Percentiles rank a stretch among this genome's conserved stretches.
phyloP scores from a whole-genome alignment of 768 basidiomycete species.

The Agaricus subrufescens region DNA sequence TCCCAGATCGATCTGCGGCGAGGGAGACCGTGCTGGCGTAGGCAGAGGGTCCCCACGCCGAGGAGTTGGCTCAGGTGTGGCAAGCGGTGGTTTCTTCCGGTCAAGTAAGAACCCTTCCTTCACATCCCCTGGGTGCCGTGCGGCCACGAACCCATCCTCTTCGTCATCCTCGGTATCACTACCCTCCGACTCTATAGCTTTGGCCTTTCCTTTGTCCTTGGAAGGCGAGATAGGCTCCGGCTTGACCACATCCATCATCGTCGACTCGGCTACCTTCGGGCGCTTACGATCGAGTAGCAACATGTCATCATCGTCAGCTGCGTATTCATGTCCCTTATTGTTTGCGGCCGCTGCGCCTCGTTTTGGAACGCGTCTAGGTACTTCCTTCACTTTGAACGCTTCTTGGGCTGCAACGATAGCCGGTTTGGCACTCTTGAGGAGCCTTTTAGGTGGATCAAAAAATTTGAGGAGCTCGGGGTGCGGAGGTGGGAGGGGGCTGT shows the following conservation, averaged over 20 bases:
- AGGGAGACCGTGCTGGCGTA: slow-evolving; percentile 51
- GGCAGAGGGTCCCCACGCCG: slow-evolving; percentile 30
- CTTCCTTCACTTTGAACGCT: slow-evolving; percentile 73
- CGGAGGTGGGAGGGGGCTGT: slow-evolving; percentile 76
- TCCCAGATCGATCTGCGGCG: slow-evolving; percentile 39
- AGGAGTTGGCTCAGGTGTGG: slow-evolving; percentile 14
- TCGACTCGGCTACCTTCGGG: slow-evolving; percentile 10
- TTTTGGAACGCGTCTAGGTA: slow-evolving; percentile 57
- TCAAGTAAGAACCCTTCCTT: slow-evolving; percentile 25
- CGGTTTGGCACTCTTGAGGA: slow-evolving; percentile 54
- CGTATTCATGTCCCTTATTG: slow-evolving; percentile 61
- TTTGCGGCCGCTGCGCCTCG: slow-evolving; percentile 10
- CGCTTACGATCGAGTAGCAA: slow-evolving; percentile 49
- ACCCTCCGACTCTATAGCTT: slow-evolving; percentile 25
- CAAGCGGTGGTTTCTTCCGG: slow-evolving; percentile 16
- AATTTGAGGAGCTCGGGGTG: slow-evolving; percentile 84
- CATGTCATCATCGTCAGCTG: slow-evolving; percentile 57
- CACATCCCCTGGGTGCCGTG: slow-evolving; percentile 17
- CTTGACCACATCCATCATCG: slow-evolving; percentile 1
- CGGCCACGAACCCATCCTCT: slow-evolving; percentile 21
- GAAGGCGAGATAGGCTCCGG: slow-evolving; percentile 12
- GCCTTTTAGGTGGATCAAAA: slow-evolving; percentile 69
- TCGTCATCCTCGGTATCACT: slow-evolving; percentile 53
- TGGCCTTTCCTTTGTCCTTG: slow-evolving; percentile 24
- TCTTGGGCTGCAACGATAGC: slow-evolving; percentile 58